Percentiles rank a stretch among this genome's conserved stretches.
phyloP scores from a whole-genome alignment of 805 yeast genomes.

The Maudiozyma turicensis region DNA sequence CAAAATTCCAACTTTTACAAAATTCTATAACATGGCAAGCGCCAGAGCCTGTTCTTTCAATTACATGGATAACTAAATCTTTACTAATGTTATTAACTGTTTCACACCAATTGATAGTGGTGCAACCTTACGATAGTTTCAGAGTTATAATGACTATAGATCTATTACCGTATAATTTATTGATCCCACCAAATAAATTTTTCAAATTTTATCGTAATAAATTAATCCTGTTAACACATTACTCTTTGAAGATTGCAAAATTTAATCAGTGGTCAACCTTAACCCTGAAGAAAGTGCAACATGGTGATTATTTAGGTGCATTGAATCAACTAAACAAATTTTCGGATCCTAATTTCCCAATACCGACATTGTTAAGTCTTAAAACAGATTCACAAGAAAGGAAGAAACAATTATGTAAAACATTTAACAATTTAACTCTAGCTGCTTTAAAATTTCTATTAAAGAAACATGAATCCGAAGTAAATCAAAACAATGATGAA shows the following conservation, averaged over 20 bases:
- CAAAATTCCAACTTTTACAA: constrained; percentile 1
- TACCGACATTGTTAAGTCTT: constrained; percentile 14
- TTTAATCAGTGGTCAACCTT: constrained; percentile 27
- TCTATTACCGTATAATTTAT: constrained; percentile 16
- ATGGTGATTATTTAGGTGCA: constrained; percentile 23
- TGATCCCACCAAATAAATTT: constrained; percentile 21
- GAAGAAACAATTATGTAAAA: constrained; percentile 19
- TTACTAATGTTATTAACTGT: constrained; percentile 18
- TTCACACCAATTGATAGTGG: constrained; percentile 21
- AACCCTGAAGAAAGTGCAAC: constrained; percentile 21
- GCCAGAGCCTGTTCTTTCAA: constrained; percentile 13
- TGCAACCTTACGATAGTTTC: constrained; percentile 8
- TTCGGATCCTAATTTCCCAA: constrained; percentile 10
- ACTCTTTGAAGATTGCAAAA: constrained; percentile 20
- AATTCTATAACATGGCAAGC: neutral
- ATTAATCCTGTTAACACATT: constrained; percentile 18
- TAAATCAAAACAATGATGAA: constrained; percentile 8
- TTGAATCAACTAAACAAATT: constrained; percentile 15
- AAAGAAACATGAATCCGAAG: constrained; percentile 6
- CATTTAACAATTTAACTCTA: constrained; percentile 22
- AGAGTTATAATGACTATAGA: constrained; percentile 14
- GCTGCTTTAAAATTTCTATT: constrained; percentile 23
- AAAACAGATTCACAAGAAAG: constrained; percentile 8
- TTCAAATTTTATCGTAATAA: constrained; percentile 14
- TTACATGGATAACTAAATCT: constrained; percentile 19